These are phyloP conservation scores for Botrytis paeoniae DNA, from an alignment of 2,329 filamentous ascomycete genomes.

Conservation along the genomic window DNA sequence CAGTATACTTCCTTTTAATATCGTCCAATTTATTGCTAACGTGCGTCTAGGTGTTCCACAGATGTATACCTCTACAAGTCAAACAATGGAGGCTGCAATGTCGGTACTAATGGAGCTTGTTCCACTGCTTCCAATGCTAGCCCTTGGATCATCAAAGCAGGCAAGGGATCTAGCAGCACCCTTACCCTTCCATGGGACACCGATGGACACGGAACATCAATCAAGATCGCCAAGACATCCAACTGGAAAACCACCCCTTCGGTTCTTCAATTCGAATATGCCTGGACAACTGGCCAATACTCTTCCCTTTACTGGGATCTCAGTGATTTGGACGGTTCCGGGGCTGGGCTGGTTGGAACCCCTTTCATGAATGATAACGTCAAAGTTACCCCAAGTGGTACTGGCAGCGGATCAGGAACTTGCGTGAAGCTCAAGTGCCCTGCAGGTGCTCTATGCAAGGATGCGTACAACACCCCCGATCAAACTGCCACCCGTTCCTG, in stretches of 20 bases:
- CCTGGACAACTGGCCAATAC: conserved; percentile 15
- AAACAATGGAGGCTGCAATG: conserved; percentile 12
- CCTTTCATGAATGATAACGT: conserved; percentile 19
- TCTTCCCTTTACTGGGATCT: conserved; percentile 19
- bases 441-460: conserved; percentile 11
- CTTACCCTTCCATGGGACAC: conserved; percentile 14
- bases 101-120: conserved; percentile 12
- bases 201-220: conserved; percentile 9
- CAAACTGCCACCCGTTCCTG: conserved; percentile 9
- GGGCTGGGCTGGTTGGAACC: conserved; percentile 16
- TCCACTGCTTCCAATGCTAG: conserved; percentile 1
- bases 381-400: conserved; percentile 14
- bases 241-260: conserved; percentile 15
- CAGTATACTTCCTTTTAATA: too few relatives aligned
- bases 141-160: conserved; percentile 17
- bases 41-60: neutral
- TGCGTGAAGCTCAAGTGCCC: conserved; percentile 16
- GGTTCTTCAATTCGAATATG: conserved; percentile 19
- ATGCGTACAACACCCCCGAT: conserved; percentile 19
- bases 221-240: conserved; percentile 18
- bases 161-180: conserved; percentile 9
- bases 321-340: conserved; percentile 18
- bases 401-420: conserved; percentile 12
- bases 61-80: conserved; percentile 17
- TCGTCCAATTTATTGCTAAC: neutral